A percentile compares a stretch with the other conserved stretches of the same genome.
Evolutionary conservation across 2,329 filamentous ascomycete species (phyloP).

Genomic region (Mycosphaerelloides madeirae): DNA sequence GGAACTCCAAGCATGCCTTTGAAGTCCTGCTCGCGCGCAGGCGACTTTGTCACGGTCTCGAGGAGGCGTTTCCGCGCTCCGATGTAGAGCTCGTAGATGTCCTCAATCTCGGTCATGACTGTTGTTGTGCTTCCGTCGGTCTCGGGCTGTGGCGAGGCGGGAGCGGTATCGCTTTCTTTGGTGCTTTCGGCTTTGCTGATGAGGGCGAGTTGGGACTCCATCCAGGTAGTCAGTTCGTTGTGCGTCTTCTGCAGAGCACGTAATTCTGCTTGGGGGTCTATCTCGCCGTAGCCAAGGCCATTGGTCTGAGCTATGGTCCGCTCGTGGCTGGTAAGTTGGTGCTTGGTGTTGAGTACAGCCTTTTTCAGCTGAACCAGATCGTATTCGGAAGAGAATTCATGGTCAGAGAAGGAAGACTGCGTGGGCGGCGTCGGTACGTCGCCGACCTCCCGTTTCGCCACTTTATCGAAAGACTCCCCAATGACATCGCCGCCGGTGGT

Average conservation of each 20-base stretch:
- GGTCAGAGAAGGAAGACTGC: constrained; percentile 14
- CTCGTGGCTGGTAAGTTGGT: constrained; percentile 18
- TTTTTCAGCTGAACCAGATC: constrained; percentile 29
- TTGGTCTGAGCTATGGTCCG: constrained; percentile 1
- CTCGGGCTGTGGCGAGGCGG: constrained; percentile 1
- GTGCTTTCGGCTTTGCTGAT: constrained; percentile 25
- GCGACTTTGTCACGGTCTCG: constrained; percentile 17
- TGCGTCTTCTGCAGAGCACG: constrained; percentile 27
- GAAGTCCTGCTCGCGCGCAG: neutral
- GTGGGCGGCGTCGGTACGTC: constrained; percentile 27
- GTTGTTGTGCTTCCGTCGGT: constrained; percentile 1
- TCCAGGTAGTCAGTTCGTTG: constrained; percentile 31
- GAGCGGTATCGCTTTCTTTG: constrained; percentile 1
- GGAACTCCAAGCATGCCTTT: constrained; percentile 6
- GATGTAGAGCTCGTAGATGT: constrained; percentile 28
- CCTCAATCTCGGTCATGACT: constrained; percentile 20
- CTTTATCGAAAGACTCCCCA: constrained; percentile 22
- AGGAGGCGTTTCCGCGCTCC: constrained; percentile 22
- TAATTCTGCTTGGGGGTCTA: constrained; percentile 18
- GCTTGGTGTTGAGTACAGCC: constrained; percentile 24
- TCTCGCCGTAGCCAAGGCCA: constrained; percentile 1
- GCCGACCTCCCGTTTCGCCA: constrained; percentile 23
- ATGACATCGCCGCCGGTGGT: constrained; percentile 14
- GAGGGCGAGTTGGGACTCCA: constrained; percentile 29
- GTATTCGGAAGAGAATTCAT: constrained; percentile 20